A percentile compares a stretch with the other conserved stretches of the same genome.
These are phyloP conservation scores for Fusarium coffeatum DNA, from an alignment of 2,329 filamentous ascomycete species.

Conservation along the genomic window DNA sequence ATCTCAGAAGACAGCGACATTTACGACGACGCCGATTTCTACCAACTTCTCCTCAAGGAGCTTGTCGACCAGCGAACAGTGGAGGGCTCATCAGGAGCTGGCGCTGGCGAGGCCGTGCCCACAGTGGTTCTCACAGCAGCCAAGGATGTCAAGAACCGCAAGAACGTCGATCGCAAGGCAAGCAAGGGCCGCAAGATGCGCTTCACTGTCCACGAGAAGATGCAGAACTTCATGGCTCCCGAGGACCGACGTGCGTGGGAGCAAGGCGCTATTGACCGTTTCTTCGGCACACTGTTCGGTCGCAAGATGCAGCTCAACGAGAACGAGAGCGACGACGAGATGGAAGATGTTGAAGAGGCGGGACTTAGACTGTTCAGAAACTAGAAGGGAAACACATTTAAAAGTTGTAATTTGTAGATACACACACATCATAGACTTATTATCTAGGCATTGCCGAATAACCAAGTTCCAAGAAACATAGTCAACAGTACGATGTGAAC, in stretches of 20 bases:
- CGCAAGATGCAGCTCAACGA: slow-evolving; percentile 75
- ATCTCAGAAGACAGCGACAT: slow-evolving; percentile 70
- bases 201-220: slow-evolving; percentile 94
- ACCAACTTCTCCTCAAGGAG: slow-evolving; percentile 91
- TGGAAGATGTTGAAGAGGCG: slow-evolving; percentile 65
- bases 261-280: slow-evolving; percentile 78
- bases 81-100: slow-evolving; percentile 64
- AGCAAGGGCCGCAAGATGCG: slow-evolving; percentile 95
- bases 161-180: slow-evolving; percentile 90
- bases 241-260: slow-evolving; percentile 87
- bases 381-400: slow-evolving; percentile 33
- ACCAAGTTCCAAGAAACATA: slow-evolving; percentile 48
- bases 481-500: slow-evolving; percentile 56
- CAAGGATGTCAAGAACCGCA: slow-evolving; percentile 82
- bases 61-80: slow-evolving; percentile 88
- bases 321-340: slow-evolving; percentile 63
- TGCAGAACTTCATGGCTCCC: slow-evolving; percentile 97
- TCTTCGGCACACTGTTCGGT: slow-evolving; percentile 81
- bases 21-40: slow-evolving; percentile 96
- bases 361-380: slow-evolving; percentile 66
- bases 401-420: slow-evolving; percentile 26
- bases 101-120: slow-evolving; percentile 59
- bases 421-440: slow-evolving; percentile 12
- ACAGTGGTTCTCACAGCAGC: slow-evolving; percentile 74
- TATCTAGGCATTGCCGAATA: slow-evolving; percentile 26